These are phyloP conservation scores for Xylariaceae sp. DNA, from an alignment of 2,329 filamentous ascomycete species.

Conservation along the genomic window DNA sequence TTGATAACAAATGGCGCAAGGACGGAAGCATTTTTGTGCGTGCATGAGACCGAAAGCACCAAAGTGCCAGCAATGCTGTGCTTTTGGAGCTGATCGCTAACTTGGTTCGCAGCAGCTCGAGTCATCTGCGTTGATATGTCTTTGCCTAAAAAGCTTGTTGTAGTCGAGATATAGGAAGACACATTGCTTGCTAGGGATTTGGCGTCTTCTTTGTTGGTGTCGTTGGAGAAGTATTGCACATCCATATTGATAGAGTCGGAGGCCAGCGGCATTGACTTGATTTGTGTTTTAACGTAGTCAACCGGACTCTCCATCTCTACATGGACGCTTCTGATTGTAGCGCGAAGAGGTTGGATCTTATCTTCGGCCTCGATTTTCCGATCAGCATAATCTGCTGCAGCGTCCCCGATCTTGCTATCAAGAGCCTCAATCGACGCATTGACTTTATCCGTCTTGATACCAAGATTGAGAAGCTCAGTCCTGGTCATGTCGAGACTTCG, in stretches of 20 bases:
- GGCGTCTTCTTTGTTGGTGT: constrained; percentile 18
- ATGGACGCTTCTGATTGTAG: constrained; percentile 9
- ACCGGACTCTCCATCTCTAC: constrained; percentile 21
- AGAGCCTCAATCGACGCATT: constrained; percentile 3
- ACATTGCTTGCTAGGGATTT: constrained; percentile 5
- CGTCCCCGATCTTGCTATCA: constrained; percentile 2
- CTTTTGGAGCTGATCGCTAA: constrained; percentile 13
- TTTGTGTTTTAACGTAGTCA: constrained; percentile 22
- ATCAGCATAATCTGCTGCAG: constrained; percentile 14
- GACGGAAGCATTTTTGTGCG: constrained; percentile 27
- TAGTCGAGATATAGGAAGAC: constrained; percentile 8
- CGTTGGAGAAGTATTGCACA: constrained; percentile 27
- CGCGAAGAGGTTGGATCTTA: constrained; percentile 12
- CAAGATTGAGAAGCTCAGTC: constrained; percentile 25
- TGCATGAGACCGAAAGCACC: constrained; percentile 25
- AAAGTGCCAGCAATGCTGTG: constrained; percentile 24
- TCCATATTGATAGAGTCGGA: constrained; percentile 29
- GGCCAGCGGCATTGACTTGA: constrained; percentile 27
- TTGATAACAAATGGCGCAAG: constrained; percentile 23
- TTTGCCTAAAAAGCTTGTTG: constrained; percentile 11
- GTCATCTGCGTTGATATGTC: constrained; percentile 14
- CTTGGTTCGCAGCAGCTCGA: constrained; percentile 15
- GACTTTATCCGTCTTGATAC: constrained; percentile 14
- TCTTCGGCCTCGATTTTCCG: constrained; percentile 15
- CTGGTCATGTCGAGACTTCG: constrained; percentile 26